Percentiles rank a stretch among this genome's conserved stretches.
Evolutionary conservation across 2,329 filamentous ascomycete species (phyloP).

Genomic region (Penicillium frequentans): DNA sequence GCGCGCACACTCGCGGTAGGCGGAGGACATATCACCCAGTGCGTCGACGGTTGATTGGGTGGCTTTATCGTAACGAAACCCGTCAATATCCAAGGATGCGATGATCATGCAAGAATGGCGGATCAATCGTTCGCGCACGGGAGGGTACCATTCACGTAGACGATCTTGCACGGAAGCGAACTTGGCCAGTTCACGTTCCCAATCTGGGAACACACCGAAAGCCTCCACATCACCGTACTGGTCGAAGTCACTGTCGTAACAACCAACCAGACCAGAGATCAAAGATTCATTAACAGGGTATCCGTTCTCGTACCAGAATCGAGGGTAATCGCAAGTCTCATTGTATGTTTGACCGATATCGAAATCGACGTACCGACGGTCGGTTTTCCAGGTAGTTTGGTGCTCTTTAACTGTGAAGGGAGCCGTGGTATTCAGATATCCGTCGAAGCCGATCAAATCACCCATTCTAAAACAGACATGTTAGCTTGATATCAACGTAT

Average conservation of each 20-base stretch:
- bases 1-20: conserved; percentile 58
- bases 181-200: conserved; percentile 63
- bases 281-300: conserved; percentile 50
- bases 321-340: conserved; percentile 57
- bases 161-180: conserved; percentile 69
- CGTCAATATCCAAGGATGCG: conserved; percentile 62
- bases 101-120: conserved; percentile 65
- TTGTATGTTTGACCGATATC: conserved; percentile 54
- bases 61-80: conserved; percentile 66
- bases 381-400: conserved; percentile 56
- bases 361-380: conserved; percentile 61
- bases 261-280: conserved; percentile 52
- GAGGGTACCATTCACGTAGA: conserved; percentile 62
- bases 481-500: not conserved
- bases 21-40: conserved; percentile 58
- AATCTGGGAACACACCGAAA: conserved; percentile 64
- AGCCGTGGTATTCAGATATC: conserved; percentile 58
- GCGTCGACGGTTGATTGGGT: conserved; percentile 64
- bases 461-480: conserved; percentile 43
- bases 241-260: conserved; percentile 65
- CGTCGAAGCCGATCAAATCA: conserved; percentile 64
- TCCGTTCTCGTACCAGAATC: conserved; percentile 62
- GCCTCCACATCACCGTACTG: conserved; percentile 65
- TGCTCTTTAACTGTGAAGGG: conserved; percentile 59
- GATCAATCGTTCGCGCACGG: conserved; percentile 59